Conservation (phyloP, 2,329 filamentous ascomycete species). For the Penicillium sp. region DNA sequence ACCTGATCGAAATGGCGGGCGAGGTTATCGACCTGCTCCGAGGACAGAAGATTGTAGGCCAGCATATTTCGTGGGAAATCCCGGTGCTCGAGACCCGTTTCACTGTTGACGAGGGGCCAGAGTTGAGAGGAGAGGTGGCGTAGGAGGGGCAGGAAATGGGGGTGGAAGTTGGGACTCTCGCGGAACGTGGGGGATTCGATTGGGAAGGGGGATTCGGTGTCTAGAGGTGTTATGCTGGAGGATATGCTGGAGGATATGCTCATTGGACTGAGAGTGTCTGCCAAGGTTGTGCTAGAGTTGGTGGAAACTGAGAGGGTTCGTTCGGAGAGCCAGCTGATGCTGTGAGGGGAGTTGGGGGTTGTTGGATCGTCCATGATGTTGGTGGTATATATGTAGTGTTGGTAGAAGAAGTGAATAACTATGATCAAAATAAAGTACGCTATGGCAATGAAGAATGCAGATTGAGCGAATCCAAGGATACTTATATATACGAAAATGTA, state of each 20-base stretch:
- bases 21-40: conserved; percentile 40
- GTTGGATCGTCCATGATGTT: not conserved
- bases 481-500: conserved; percentile 10
- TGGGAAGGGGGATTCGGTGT: not conserved
- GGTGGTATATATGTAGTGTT: not conserved
- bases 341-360: not conserved
- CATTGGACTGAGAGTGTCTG: not conserved
- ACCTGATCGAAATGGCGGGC: conserved; percentile 45
- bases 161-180: not conserved
- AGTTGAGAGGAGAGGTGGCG: conserved; percentile 32
- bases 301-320: conserved; percentile 1
- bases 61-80: conserved; percentile 39
- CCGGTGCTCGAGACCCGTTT: conserved; percentile 36
- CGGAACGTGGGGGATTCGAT: not conserved
- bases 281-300: not conserved
- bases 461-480: not conserved
- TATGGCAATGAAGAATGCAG: not conserved
- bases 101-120: conserved; percentile 37
- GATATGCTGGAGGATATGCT: not conserved
- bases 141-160: conserved; percentile 17
- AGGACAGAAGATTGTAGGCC: conserved; percentile 42
- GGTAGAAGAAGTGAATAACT: not conserved
- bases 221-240: not conserved
- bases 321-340: not conserved
- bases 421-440: not conserved